Base-by-base conservation (phyloP, 2,329 filamentous ascomycete species). In the Penicillium sp. region DNA sequence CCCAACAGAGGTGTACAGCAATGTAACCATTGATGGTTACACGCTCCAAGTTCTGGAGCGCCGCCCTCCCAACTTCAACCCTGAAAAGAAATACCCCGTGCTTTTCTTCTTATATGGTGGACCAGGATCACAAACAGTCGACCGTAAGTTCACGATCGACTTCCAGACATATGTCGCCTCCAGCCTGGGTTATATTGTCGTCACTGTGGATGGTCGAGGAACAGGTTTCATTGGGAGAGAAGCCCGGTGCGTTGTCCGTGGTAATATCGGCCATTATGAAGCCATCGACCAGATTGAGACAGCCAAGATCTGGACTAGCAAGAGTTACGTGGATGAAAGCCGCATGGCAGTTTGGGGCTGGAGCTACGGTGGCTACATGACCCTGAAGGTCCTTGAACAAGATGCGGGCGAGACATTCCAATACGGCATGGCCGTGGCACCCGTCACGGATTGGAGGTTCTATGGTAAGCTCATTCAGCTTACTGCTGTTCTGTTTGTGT, bases 361-460 rank as follows among this genome's bases (percentile, higher is more conserved):
- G 94, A 96, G 90, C 61, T 99, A 94, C 69, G 94, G 94, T 56
- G 94, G 94, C 11, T 99, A 96, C 79, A 89, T 90, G 80, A 90
- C 94, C 6, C 82, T 99, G 67, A 99, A 99, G 79, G 94, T 91
- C 1, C 85, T 99, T 13, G 94, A 99, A 79, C 83, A 85, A 59
- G 94, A 99, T 71, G 93, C 85, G 9, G 94, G 95, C 5, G 73
- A 85, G 69, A 97, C 92, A 0, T 99, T 97, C 78, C 87, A 87
- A 61, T 99, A 99, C 72, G 95, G 94, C 65, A 96, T 99, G 89
- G 92, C 95, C 7, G 95, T 99, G 50, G 94, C 94, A 1, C 94
- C 94, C 18, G 94, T 99, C n/a, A 97, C 93, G 0, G 92, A 99
- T 74, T 99, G 94, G 94, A 84, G 89, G 55, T 96, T 89, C 76